Conservation (phyloP, 805 yeast genomes). For the Metschnikowia hibisci region DNA sequence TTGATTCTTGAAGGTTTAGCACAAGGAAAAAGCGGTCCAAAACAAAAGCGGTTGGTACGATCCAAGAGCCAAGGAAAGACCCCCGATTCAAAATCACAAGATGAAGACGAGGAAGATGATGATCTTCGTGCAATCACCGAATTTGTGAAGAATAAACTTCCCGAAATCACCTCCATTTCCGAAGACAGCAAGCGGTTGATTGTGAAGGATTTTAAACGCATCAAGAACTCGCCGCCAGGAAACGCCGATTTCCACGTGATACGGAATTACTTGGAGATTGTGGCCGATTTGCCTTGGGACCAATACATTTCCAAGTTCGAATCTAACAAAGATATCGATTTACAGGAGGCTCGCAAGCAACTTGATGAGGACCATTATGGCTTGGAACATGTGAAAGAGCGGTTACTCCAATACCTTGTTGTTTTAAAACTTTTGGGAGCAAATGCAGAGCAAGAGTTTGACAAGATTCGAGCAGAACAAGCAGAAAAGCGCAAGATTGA, state of each 20-base stretch:
- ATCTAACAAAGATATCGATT: conserved; percentile 45
- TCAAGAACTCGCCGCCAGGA: conserved; percentile 45
- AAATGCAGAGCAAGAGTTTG: conserved; percentile 30
- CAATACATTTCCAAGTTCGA: conserved; percentile 27
- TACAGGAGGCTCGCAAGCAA: conserved; percentile 49
- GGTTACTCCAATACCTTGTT: conserved; percentile 76
- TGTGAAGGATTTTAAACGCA: conserved; percentile 50
- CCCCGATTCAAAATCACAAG: conserved; percentile 4
- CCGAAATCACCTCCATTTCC: conserved; percentile 30
- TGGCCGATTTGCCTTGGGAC: conserved; percentile 64
- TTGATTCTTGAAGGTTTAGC: conserved; percentile 45
- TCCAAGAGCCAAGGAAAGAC: not conserved
- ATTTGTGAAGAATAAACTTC: conserved; percentile 36
- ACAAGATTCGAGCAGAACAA: conserved; percentile 7
- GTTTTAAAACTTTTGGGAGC: conserved; percentile 58
- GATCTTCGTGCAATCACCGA: conserved; percentile 35
- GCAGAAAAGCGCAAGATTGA: conserved; percentile 8
- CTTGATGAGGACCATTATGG: conserved; percentile 80
- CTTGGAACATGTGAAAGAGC: conserved; percentile 63
- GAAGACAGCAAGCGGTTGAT: conserved; percentile 39
- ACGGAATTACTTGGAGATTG: conserved; percentile 59
- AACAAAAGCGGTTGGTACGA: conserved; percentile 9
- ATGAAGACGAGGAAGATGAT: conserved; percentile 44
- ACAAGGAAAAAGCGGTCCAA: not conserved
- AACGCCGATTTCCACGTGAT: conserved; percentile 63